Evolutionary conservation across 306 rosid species (phyloP), one percentile per base, ranked within the genome.

Genomic region (Urtica urens): DNA sequence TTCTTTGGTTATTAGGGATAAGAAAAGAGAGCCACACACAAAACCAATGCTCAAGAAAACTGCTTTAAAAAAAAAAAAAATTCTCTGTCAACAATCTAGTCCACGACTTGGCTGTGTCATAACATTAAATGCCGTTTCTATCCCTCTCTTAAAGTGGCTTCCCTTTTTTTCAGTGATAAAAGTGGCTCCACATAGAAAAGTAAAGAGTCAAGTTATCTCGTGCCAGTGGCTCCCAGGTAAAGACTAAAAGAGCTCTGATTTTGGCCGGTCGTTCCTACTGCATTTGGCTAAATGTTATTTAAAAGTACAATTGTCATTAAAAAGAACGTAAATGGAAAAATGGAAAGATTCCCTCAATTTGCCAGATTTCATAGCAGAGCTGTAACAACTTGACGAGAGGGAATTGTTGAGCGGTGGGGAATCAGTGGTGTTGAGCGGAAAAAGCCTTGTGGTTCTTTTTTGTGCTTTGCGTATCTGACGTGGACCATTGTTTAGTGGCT

Each of bases 21-120:
- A 90, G 99, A 77, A 90, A 85, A 73, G 85, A 85, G 82, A 77
- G 71, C 95, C 99, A 85, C 99, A 90, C 97, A 85, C 70, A 65
- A 59, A 72, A 66, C 65, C 74, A 64, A 72, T 52, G 87, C 78
- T 72, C 72, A 55, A 59, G 55, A 71, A 67, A 72, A 58, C 23
- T 63, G 72, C 53, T 54, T 58, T 45, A 66, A 70, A n/a, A n/a
- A n/a, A n/a, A n/a, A n/a, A n/a, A n/a, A n/a, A n/a, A n/a, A n/a
- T n/a, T n/a, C n/a, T n/a, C n/a, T 58, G 86, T 87, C 55, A 44
- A 54, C 61, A 53, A 59, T 67, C 76, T 17, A 70, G 82, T 77
- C 85, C 94, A 84, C 85, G 94, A 75, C 73, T 81, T 49, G 84
- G n/a, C 80, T n/a, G n/a, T n/a, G n/a, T 69, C 73, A 75, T 69